phyloP scores from a whole-genome alignment of 768 basidiomycete species.

The Butyriboletus loyo region DNA sequence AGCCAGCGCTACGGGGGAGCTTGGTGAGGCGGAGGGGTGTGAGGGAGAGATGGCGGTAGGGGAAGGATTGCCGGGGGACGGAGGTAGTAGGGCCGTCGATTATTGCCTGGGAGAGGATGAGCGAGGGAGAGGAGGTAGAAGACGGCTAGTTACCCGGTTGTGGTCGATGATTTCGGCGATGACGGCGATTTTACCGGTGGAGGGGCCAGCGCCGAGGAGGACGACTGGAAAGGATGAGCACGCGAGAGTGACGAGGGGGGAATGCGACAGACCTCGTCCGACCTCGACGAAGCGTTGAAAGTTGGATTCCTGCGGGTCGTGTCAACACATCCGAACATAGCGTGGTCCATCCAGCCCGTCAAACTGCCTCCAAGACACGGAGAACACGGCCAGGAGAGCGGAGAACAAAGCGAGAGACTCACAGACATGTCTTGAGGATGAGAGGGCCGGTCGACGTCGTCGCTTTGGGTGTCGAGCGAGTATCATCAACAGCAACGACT shows the following conservation, averaged over 20 bases:
- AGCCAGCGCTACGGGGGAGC: slow-evolving; percentile 84
- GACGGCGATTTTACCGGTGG: slow-evolving; percentile 85
- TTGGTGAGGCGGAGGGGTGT: slow-evolving; percentile 79
- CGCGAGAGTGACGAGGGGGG: background rate
- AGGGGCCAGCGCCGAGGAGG: slow-evolving; percentile 88
- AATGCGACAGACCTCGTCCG: slow-evolving; percentile 65
- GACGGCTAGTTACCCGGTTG: slow-evolving; percentile 68
- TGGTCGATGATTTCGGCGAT: slow-evolving; percentile 99
- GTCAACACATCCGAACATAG: slow-evolving; percentile 16
- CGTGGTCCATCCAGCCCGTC: slow-evolving; percentile 12
- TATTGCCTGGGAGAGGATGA: slow-evolving; percentile 61
- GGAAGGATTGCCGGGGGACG: slow-evolving; percentile 89
- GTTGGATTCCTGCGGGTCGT: slow-evolving; percentile 60
- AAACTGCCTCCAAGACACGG: rapidly evolving
- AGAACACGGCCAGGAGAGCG: background rate
- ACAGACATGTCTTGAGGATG: slow-evolving; percentile 19
- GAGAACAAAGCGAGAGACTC: slow-evolving; percentile 1
- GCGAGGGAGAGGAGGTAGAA: background rate
- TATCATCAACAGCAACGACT: background rate
- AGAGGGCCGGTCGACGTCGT: background rate
- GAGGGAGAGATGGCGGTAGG: slow-evolving; percentile 90
- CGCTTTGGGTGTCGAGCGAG: background rate
- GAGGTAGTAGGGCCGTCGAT: slow-evolving; percentile 91
- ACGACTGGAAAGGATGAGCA: slow-evolving; percentile 52
- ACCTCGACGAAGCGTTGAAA: slow-evolving; percentile 99